phyloP scores from a whole-genome alignment of 495 filamentous ascomycete genomes.

The Hypoxylon lenormandii region DNA sequence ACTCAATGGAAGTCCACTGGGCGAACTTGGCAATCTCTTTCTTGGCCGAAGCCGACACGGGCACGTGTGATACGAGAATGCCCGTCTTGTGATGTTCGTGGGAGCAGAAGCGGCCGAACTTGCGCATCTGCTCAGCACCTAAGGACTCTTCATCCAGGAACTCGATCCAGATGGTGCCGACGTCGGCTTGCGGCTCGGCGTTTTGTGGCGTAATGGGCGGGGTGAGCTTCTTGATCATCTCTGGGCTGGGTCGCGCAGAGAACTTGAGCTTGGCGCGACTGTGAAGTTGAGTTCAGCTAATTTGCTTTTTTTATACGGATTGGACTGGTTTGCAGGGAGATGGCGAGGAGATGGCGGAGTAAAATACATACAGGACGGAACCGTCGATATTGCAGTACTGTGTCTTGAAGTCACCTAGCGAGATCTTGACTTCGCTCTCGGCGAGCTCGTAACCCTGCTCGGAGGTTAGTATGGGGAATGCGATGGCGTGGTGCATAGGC shows the following conservation, averaged over 20 bases:
- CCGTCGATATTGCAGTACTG: constrained; percentile 77
- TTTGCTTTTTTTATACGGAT: constrained; percentile 19
- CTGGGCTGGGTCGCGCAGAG: constrained; percentile 80
- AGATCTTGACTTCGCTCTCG: constrained; percentile 86
- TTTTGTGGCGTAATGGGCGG: constrained; percentile 70
- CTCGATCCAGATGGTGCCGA: constrained; percentile 92
- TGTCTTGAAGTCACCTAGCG: constrained; percentile 76
- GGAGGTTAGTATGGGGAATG: constrained; percentile 32
- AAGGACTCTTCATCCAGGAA: constrained; percentile 79
- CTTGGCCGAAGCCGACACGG: constrained; percentile 84
- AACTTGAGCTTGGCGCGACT: constrained; percentile 88
- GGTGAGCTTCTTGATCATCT: constrained; percentile 86
- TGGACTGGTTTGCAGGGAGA: constrained; percentile 6
- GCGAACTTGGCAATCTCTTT: constrained; percentile 79
- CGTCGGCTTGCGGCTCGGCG: constrained; percentile 74
- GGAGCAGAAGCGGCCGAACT: constrained; percentile 83
- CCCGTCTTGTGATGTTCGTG: constrained; percentile 85
- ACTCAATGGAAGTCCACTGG: constrained; percentile 82
- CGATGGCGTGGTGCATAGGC: neutral
- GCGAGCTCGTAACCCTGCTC: constrained; percentile 87
- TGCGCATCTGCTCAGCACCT: constrained; percentile 89
- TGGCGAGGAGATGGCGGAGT: constrained; percentile 33
- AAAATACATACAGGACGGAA: constrained; percentile 71
- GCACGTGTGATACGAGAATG: constrained; percentile 83
- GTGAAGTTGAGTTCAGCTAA: constrained; percentile 50